Base-by-base conservation (phyloP, 768 basidiomycete species). In the Suillus variegatus region DNA sequence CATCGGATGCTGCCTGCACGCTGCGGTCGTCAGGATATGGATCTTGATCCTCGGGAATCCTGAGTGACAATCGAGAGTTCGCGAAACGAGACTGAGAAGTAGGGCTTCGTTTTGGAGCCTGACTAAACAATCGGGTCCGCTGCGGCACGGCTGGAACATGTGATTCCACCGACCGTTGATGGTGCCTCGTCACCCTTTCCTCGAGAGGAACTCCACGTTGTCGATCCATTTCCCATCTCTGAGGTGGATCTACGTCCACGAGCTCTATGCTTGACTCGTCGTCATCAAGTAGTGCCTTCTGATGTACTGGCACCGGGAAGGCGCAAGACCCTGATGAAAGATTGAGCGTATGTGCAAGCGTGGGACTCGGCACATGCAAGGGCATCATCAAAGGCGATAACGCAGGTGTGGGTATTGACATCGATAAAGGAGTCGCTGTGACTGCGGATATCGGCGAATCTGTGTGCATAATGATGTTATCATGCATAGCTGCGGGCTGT, bases 181-280 rank as follows among this genome's bases (percentile, higher is more conserved):
- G 64, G 78, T 72, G 67, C 44, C 79, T 72, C 66, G 73, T 74
- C 4, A 79, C 78, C 63, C 82, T 75, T 65, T 82, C 79, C 60
- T 81, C 78, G 65, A 85, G 71, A 57, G 79, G 75, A 12, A 82
- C 67, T 5, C 83, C 84, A 46, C 76, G 73, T 51, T 78, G 74
- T 43, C 82, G 79, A 64, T 85, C 82, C 28, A 79, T 78, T 51
- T 82, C 81, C 82, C 82, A 82, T 54, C 67, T 78, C 75, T 67
- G 78, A 74, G 60, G 79, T 55, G 69, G 82, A 64, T 82, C 82
- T 62, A 81, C 68, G 44, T 85, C 84, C 52, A 88, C 80, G 47
- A 88, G 81, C 69, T 86, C 86, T 61, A 88, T 75, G 68, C 76
- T 76, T 40, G 84, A 84, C 6, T 78, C 74, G 63, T 87, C 86